Evolutionary conservation across 495 filamentous ascomycete species (phyloP), one percentile per base, ranked within the genome.

Genomic region (Apodospora peruviana): DNA sequence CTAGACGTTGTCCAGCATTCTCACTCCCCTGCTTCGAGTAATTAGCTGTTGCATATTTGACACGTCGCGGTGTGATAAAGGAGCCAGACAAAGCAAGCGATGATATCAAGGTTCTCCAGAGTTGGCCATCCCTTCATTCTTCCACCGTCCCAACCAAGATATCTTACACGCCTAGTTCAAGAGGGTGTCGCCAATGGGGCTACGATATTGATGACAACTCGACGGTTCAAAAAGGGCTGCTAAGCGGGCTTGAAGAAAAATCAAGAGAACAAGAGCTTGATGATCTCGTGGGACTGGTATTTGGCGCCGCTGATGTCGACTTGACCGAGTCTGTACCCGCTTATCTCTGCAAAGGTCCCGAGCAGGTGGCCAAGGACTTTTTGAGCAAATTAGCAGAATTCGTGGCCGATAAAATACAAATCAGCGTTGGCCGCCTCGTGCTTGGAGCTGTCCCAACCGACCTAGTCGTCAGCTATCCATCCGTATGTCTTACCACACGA

Each of bases 131-230:
- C 27, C 27, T 7, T 14, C 14, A 14, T 32, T 7, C 7, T 32
- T 7, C 27, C 27, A 32, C 7, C 14, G 40, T 47, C n/a, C 44
- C 44, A 23, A 47, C 9, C 34, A 5, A 38, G 20, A 47, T 47
- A 18, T 47, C 44, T 0, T 47, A 47, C 19, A 37, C 44, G 5
- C 14, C 20, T 0, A 36, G 10, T 23, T 5, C 44, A 4, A 47
- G 21, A 29, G 44, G 44, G 1, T 47, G 44, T 19, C 12, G 20
- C 5, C 44, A 47, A 22, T 47, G 44, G 44, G 44, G 44, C 1
- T 47, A 37, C 34, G 44, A 47, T 19, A 47, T 47, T 23, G 44
- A 38, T 22, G 32, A 47, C 21, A 25, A 17, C 21, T 4, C 4
- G 10, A 10, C 11, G 11, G 21, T 47, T 1, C 27, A 47, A 1